Evolutionary conservation across 2,329 filamentous ascomycete species (phyloP).

Genomic region (Neonectria punicea): DNA sequence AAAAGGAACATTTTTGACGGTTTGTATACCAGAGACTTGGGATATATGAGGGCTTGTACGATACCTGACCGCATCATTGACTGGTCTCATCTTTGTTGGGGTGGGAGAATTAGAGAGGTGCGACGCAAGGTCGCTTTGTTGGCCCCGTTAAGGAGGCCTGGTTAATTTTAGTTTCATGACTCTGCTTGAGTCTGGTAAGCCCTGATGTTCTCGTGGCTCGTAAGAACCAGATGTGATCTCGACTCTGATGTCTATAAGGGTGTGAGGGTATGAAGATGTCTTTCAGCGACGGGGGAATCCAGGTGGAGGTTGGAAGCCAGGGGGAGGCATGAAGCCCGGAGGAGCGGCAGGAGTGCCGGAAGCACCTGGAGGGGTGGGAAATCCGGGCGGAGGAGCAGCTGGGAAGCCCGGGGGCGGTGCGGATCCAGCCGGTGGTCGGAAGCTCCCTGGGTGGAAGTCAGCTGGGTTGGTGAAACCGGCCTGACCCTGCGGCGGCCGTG

Average conservation of each 20-base stretch:
- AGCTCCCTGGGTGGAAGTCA: constrained; percentile 58
- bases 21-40: constrained; percentile 42
- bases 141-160: constrained; percentile 7
- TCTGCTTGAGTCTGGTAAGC: constrained; percentile 19
- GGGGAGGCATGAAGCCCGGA: constrained; percentile 54
- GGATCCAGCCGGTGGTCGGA: constrained; percentile 52
- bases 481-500: constrained; percentile 60
- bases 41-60: constrained; percentile 37
- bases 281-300: constrained; percentile 53
- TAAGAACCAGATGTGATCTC: constrained; percentile 9
- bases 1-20: constrained; percentile 39
- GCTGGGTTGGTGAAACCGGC: constrained; percentile 58
- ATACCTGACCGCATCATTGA: constrained; percentile 39
- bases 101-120: constrained; percentile 22
- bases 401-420: constrained; percentile 52
- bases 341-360: constrained; percentile 52
- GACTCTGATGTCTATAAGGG: constrained; percentile 24
- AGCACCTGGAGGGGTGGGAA: constrained; percentile 50
- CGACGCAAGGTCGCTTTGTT: constrained; percentile 19
- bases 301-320: constrained; percentile 59
- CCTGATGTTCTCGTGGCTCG: constrained; percentile 2
- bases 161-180: constrained; percentile 14
- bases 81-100: constrained; percentile 27
- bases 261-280: not conserved
- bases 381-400: constrained; percentile 54